Conservation (phyloP, 2,329 filamentous ascomycete genomes). For the Monascus ruber region DNA sequence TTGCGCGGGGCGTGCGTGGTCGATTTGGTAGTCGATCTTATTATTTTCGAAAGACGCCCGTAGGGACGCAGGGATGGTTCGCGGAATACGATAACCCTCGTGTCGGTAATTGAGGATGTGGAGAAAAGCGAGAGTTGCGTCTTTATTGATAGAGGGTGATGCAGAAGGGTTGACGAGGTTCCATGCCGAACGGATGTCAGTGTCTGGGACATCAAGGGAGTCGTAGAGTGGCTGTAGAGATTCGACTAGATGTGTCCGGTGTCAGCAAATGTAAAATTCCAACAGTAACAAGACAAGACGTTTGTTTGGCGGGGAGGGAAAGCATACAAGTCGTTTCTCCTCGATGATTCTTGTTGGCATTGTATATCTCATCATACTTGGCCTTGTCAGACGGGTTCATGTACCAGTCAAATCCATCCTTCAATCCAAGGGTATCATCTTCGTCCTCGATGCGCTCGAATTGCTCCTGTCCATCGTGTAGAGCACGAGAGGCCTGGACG, state of each 20-base stretch:
- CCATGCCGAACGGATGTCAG: constrained; percentile 84
- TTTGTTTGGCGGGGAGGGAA: not conserved
- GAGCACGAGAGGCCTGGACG: constrained; percentile 68
- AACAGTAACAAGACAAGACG: too few relatives aligned
- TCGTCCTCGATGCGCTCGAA: constrained; percentile 77
- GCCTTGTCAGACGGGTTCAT: constrained; percentile 84
- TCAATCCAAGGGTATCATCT: constrained; percentile 69
- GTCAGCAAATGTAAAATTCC: not conserved
- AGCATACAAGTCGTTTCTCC: constrained; percentile 68
- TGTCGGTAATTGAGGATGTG: constrained; percentile 95
- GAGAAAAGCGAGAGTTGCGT: constrained; percentile 85
- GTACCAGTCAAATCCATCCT: constrained; percentile 99
- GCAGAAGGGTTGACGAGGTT: constrained; percentile 94
- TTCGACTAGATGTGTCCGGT: constrained; percentile 46
- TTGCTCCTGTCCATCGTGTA: constrained; percentile 65
- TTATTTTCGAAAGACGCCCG: constrained; percentile 88
- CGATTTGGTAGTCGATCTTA: constrained; percentile 90
- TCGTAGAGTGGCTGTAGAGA: constrained; percentile 76
- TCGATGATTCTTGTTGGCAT: constrained; percentile 75
- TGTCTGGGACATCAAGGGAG: constrained; percentile 52
- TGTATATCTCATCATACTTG: constrained; percentile 97
- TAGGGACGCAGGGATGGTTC: constrained; percentile 81
- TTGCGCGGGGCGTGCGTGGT: constrained; percentile 59
- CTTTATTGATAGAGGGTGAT: constrained; percentile 74
- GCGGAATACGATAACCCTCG: constrained; percentile 87